These are phyloP conservation scores for Talaromyces sp. DNA, from an alignment of 2,329 filamentous ascomycete species.

Conservation along the genomic window DNA sequence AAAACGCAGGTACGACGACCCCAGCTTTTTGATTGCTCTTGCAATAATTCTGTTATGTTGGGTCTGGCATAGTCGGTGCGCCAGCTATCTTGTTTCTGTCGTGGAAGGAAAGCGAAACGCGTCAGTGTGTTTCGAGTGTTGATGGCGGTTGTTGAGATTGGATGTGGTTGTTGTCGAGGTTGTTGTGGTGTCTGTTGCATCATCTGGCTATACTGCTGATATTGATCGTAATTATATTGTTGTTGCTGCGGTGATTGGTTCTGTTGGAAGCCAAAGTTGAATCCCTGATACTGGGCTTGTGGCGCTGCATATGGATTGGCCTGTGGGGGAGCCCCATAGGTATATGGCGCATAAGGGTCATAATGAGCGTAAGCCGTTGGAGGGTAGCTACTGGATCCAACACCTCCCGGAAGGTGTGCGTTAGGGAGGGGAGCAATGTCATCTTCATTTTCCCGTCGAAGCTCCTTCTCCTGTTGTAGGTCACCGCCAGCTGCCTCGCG, in stretches of 20 bases:
- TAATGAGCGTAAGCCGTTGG: conserved; percentile 21
- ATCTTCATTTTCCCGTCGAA: conserved; percentile 80
- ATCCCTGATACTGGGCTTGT: conserved; percentile 13
- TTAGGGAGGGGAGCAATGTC: conserved; percentile 77
- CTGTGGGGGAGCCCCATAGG: conserved; percentile 23
- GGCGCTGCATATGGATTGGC: conserved; percentile 1
- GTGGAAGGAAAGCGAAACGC: conserved; percentile 78
- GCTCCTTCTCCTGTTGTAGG: conserved; percentile 71
- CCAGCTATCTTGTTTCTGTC: conserved; percentile 68
- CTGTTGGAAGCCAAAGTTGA: conserved; percentile 22
- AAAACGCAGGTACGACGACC: conserved; percentile 84
- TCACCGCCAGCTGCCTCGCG: conserved; percentile 78
- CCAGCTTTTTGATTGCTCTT: conserved; percentile 76
- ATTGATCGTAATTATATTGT: conserved; percentile 21
- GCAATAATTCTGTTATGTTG: conserved; percentile 81
- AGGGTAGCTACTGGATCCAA: conserved; percentile 19
- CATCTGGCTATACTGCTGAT: conserved; percentile 56
- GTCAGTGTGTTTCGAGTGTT: conserved; percentile 87
- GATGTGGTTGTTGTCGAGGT: conserved; percentile 21
- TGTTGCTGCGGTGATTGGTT: conserved; percentile 11
- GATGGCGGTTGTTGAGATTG: conserved; percentile 48
- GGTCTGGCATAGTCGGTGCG: conserved; percentile 89
- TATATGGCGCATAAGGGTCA: conserved; percentile 24
- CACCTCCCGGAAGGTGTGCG: conserved; percentile 29
- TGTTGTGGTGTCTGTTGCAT: conserved; percentile 55